These are phyloP conservation scores for Yamadazyma membranifaciens DNA, from an alignment of 1,139 yeast species.

Conservation along the genomic window DNA sequence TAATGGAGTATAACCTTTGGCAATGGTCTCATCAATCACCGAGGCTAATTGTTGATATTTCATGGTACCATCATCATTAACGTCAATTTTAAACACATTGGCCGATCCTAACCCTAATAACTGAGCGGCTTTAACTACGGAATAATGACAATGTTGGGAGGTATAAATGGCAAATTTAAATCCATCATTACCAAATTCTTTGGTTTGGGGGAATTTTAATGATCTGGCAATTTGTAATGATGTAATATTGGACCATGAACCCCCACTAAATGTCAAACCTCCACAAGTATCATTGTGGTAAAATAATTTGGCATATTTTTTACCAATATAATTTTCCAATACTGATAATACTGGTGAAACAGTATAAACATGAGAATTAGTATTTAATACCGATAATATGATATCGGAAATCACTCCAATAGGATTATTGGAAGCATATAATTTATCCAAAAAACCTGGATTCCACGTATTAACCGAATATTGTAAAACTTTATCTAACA, in stretches of 20 bases:
- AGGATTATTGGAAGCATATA: conserved; percentile 83
- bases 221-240: conserved; percentile 78
- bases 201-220: conserved; percentile 66
- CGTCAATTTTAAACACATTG: conserved; percentile 63
- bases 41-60: conserved; percentile 44
- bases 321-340: conserved; percentile 68
- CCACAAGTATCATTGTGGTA: conserved; percentile 57
- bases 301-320: conserved; percentile 66
- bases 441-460: conserved; percentile 80
- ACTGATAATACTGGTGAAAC: conserved; percentile 81
- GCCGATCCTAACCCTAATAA: conserved; percentile 69
- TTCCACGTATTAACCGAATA: conserved; percentile 86
- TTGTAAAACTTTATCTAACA: conserved; percentile 58
- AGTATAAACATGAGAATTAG: conserved; percentile 83
- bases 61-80: conserved; percentile 59
- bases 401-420: conserved; percentile 78
- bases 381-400: conserved; percentile 67
- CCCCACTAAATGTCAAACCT: conserved; percentile 85
- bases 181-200: conserved; percentile 53
- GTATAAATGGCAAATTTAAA: conserved; percentile 69
- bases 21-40: conserved; percentile 42
- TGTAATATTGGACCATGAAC: conserved; percentile 83
- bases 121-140: conserved; percentile 81
- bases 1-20: conserved; percentile 65
- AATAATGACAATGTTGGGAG: conserved; percentile 74